Conservation (phyloP, 352 stramenopile species). For the Detonula confervacea region DNA sequence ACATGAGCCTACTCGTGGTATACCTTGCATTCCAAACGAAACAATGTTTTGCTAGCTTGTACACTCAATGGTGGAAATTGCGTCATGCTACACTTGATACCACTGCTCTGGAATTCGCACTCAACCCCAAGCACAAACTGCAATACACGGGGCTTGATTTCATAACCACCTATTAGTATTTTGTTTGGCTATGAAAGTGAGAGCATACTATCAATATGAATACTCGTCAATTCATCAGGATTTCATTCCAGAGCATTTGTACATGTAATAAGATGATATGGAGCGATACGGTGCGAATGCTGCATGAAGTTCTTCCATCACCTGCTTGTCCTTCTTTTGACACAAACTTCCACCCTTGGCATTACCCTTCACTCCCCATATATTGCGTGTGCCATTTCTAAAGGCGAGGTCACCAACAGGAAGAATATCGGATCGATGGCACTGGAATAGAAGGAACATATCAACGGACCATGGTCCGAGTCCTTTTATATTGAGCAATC, state of each 20-base stretch:
- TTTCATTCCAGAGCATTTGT: constrained; percentile 49
- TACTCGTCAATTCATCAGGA: not conserved
- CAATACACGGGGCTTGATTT: too few relatives aligned
- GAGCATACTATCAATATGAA: not conserved
- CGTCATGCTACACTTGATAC: too few relatives aligned
- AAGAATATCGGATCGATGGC: constrained; percentile 68
- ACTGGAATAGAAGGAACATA: constrained; percentile 84
- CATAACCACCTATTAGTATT: not conserved
- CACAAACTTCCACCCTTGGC: constrained; percentile 39
- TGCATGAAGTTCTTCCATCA: constrained; percentile 36
- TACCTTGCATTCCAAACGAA: too few relatives aligned
- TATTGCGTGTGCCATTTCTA: constrained; percentile 61
- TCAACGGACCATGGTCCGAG: constrained; percentile 79
- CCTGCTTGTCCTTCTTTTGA: constrained; percentile 52
- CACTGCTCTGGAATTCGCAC: too few relatives aligned
- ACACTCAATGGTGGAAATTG: too few relatives aligned
- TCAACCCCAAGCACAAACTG: too few relatives aligned
- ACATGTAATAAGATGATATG: constrained; percentile 71
- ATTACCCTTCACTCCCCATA: constrained; percentile 33
- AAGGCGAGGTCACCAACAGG: constrained; percentile 78
- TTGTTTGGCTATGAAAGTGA: not conserved
- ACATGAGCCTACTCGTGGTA: too few relatives aligned
- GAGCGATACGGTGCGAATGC: constrained; percentile 61
- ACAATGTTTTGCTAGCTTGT: too few relatives aligned
- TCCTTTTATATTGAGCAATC: constrained; percentile 68